These are phyloP conservation scores for Talaromyces liani DNA, from an alignment of 495 filamentous ascomycete genomes.

Conservation along the genomic window DNA sequence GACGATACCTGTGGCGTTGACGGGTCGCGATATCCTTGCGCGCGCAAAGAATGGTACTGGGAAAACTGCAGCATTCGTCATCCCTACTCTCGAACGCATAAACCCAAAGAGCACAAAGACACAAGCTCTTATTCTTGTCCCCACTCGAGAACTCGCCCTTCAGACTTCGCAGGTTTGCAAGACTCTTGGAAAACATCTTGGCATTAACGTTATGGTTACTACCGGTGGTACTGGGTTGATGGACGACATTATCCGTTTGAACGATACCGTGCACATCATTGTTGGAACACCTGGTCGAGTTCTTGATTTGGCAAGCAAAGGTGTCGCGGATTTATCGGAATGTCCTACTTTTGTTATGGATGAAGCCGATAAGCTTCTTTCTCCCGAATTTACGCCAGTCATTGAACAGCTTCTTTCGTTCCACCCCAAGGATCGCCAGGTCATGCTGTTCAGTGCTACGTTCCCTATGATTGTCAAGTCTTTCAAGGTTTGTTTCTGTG, in stretches of 20 bases:
- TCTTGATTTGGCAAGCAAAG: slow-evolving; percentile 88
- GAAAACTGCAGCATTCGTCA: slow-evolving; percentile 96
- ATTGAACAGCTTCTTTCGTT: slow-evolving; percentile 92
- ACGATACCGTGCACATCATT: slow-evolving; percentile 92
- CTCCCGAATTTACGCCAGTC: slow-evolving; percentile 91
- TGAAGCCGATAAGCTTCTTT: slow-evolving; percentile 95
- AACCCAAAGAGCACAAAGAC: slow-evolving; percentile 93
- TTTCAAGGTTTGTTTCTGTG: slow-evolving; percentile 58
- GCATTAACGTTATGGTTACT: slow-evolving; percentile 97
- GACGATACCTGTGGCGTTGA: slow-evolving; percentile 91
- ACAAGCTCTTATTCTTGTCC: slow-evolving; percentile 91
- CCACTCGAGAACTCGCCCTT: slow-evolving; percentile 94
- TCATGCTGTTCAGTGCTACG: slow-evolving; percentile 98
- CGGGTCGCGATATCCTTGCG: slow-evolving; percentile 89
- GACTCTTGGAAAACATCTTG: slow-evolving; percentile 91
- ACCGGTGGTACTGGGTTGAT: slow-evolving; percentile 91
- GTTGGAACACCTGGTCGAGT: slow-evolving; percentile 96
- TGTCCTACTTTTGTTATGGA: slow-evolving; percentile 99
- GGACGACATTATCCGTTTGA: slow-evolving; percentile 93
- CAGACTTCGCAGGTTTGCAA: slow-evolving; percentile 99
- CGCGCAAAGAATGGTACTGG: slow-evolving; percentile 98
- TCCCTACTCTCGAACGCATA: slow-evolving; percentile 89
- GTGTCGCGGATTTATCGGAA: slow-evolving; percentile 90
- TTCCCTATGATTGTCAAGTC: slow-evolving; percentile 93
- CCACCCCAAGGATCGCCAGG: slow-evolving; percentile 91